Conservation (phyloP, 176 grass and related monocot genomes). For the Aegilops sharonensis region DNA sequence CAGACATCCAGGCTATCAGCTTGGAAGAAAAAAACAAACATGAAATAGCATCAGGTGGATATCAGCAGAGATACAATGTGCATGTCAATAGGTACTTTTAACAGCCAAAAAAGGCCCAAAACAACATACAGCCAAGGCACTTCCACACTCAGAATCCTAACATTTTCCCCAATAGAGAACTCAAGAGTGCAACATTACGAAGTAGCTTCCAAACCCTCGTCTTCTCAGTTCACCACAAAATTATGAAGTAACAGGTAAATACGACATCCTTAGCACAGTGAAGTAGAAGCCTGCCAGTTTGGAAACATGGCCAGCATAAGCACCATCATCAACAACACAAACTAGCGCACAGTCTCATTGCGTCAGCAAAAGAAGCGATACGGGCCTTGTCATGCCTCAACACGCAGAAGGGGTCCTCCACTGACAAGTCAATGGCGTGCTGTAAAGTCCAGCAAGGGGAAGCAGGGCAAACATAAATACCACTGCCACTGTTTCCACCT, state of each 20-base stretch:
- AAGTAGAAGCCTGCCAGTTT: not conserved
- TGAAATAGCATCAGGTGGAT: too few relatives aligned
- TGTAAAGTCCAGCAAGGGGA: not conserved
- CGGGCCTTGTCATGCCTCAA: not conserved
- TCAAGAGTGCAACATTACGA: not conserved
- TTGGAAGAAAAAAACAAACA: too few relatives aligned
- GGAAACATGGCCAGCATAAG: not conserved
- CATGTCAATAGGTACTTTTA: not conserved
- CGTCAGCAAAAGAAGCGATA: not conserved
- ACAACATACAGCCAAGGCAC: not conserved
- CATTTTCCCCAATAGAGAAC: not conserved
- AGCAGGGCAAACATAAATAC: not conserved
- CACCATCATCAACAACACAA: not conserved
- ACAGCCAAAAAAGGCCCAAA: not conserved
- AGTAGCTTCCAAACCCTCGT: not conserved
- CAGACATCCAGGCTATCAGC: constrained; percentile 32
- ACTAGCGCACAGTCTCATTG: not conserved
- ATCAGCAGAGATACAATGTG: not conserved
- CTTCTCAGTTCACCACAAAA: not conserved
- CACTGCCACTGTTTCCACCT: not conserved
- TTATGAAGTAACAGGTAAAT: not conserved
- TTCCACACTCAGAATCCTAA: not conserved
- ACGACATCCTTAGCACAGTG: not conserved
- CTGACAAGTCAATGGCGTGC: not conserved
- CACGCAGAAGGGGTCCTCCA: not conserved